phyloP scores from a whole-genome alignment of 805 yeast species.

The Yarrowia sp. region DNA sequence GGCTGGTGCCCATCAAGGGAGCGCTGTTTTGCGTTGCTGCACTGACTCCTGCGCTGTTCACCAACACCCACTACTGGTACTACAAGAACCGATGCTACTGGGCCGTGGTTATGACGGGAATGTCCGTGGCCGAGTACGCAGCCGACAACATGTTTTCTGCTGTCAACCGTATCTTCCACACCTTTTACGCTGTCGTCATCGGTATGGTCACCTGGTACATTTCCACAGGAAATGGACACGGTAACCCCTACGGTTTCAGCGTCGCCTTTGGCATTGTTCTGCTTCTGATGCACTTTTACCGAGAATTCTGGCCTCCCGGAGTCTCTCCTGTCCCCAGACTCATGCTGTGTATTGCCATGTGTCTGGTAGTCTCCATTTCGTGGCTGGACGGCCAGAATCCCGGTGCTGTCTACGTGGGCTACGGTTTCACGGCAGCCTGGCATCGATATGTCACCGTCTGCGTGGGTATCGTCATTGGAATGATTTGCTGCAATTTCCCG shows the following conservation, averaged over 20 bases:
- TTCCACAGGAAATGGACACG: conserved; percentile 49
- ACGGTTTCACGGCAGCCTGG: conserved; percentile 50
- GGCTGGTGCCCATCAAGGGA: conserved; percentile 45
- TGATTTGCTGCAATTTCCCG: conserved; percentile 49
- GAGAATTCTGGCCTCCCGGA: conserved; percentile 48
- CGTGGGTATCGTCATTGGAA: conserved; percentile 48
- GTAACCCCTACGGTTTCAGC: conserved; percentile 48
- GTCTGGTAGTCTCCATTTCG: conserved; percentile 48
- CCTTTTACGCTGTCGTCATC: conserved; percentile 47
- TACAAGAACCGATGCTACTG: conserved; percentile 46
- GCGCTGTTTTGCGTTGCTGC: conserved; percentile 44
- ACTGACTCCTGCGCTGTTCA: conserved; percentile 45
- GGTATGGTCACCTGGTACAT: conserved; percentile 52
- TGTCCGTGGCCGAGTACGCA: conserved; percentile 47
- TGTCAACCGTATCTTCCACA: conserved; percentile 45
- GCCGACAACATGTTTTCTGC: conserved; percentile 49
- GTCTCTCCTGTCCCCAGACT: conserved; percentile 47
- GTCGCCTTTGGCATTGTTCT: conserved; percentile 41
- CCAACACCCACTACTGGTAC: conserved; percentile 45
- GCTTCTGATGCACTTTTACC: conserved; percentile 41
- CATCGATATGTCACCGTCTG: conserved; percentile 49
- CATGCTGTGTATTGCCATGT: conserved; percentile 46
- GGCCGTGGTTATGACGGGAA: conserved; percentile 48
- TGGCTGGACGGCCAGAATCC: conserved; percentile 47
- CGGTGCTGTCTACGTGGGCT: conserved; percentile 43